Conservation (phyloP, 73 alveolate species). For the Paramecium bursaria region DNA sequence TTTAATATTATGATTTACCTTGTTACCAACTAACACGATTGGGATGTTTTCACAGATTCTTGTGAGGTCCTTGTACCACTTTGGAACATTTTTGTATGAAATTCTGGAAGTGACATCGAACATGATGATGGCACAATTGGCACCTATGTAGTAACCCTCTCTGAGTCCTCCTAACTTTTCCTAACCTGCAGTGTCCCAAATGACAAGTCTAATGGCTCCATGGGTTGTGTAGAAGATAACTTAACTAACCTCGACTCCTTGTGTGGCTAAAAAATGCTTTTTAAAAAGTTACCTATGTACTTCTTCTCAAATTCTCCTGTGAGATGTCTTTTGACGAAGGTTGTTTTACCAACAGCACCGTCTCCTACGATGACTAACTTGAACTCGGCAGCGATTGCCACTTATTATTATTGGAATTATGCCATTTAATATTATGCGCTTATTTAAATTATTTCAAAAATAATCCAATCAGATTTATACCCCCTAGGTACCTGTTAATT, state of each 20-base stretch:
- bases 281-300: constrained; percentile 64
- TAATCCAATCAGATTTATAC: constrained; percentile 26
- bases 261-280: constrained; percentile 79
- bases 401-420: neutral
- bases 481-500: neutral
- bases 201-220: constrained; percentile 86
- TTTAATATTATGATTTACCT: constrained; percentile 36
- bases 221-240: constrained; percentile 89
- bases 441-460: neutral
- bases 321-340: constrained; percentile 90
- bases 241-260: constrained; percentile 98
- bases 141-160: constrained; percentile 93
- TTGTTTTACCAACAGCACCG: constrained; percentile 95
- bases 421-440: constrained; percentile 45
- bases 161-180: constrained; percentile 92
- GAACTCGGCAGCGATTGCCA: constrained; percentile 75
- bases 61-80: constrained; percentile 97
- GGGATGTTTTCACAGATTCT: constrained; percentile 92
- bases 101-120: constrained; percentile 98
- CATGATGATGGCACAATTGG: constrained; percentile 97
- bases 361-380: constrained; percentile 95
- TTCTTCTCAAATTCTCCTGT: constrained; percentile 94
- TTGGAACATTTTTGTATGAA: constrained; percentile 97
- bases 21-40: constrained; percentile 94
- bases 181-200: constrained; percentile 97